Base-by-base conservation (phyloP, 805 yeast genomes). In the Kodamaea kaohsiungensis region DNA sequence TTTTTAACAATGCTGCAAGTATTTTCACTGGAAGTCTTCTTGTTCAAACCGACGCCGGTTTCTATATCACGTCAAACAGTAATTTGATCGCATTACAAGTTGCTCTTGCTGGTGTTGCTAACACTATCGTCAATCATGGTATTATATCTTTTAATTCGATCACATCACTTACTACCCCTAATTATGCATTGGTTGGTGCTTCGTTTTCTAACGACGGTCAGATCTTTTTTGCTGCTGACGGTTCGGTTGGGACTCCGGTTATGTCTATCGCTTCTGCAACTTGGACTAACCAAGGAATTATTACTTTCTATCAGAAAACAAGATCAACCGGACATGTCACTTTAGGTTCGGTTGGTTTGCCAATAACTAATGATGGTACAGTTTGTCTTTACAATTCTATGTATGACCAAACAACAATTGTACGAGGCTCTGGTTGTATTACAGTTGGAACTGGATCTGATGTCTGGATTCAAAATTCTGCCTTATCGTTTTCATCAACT, bases 371-470 rank as follows among this genome's bases (percentile, higher is more conserved):
- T 30, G 48, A 54, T 1, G 62, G 63, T 39, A 57, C 51, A 17
- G 56, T 65, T 43, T 69, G 73, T 58, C 62, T 70, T 46, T 27
- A 52, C 49, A 67, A 64, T 43, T 51, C 58, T 22, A 48, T 49
- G 2, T 68, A 63, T 53, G 39, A 48, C n/a, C 72, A 68, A 56
- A 53, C 61, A 1, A 59, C 67, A n/a, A 43, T 42, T 25, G 58
- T 70, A 39, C 4, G n/a, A 1, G 73, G 73, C 38, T 22, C 54
- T 19, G 74, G 74, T 42, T 70, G 74, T 61, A 58, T 67, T 18
- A 56, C 50, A 45, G 59, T 61, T 22, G 65, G 62, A 9, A 13
- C 3, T 13, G 45, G 49, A 10, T 53, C 62, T 38, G 51, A 19
- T 25, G 27, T 59, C 7, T 57, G 56, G 53, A 51, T 53, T 18